Conservation (phyloP, 306 rosid species). For the Psophocarpus tetragonolobus region DNA sequence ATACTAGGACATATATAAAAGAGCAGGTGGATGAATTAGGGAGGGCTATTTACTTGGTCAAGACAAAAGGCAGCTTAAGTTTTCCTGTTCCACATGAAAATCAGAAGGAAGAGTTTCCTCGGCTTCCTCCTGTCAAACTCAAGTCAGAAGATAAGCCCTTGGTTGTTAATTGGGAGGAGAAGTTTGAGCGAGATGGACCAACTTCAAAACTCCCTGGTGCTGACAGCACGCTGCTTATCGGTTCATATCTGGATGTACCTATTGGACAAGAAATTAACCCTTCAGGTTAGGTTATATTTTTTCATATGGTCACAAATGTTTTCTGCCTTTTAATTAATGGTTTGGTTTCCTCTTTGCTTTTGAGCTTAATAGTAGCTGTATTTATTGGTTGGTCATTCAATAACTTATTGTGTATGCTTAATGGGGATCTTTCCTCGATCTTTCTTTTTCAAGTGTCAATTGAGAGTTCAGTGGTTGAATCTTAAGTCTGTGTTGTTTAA, state of each 20-base stretch:
- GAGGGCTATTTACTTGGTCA: constrained; percentile 64
- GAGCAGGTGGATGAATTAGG: constrained; percentile 89
- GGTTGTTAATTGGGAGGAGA: constrained; percentile 76
- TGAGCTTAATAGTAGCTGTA: not conserved
- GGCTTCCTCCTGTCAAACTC: constrained; percentile 91
- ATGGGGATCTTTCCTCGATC: not conserved
- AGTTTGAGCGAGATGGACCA: constrained; percentile 73
- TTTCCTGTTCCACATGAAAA: constrained; percentile 64
- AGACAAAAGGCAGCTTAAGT: constrained; percentile 58
- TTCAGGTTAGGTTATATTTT: constrained; percentile 60
- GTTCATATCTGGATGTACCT: constrained; percentile 86
- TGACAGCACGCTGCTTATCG: constrained; percentile 67
- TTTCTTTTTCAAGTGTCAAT: not conserved
- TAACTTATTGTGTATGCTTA: constrained; percentile 15
- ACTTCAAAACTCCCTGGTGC: constrained; percentile 47
- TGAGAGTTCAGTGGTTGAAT: not conserved
- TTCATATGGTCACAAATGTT: not conserved
- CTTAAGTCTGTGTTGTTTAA: not conserved
- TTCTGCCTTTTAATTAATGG: not conserved
- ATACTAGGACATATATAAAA: constrained; percentile 63
- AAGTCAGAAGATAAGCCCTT: constrained; percentile 82
- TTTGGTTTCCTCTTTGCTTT: not conserved
- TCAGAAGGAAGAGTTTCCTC: constrained; percentile 80
- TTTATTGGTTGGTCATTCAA: not conserved
- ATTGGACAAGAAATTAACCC: constrained; percentile 85